Base-by-base conservation (phyloP, 1,284 basidiomycete genomes). In the Naganishia liquefaciens region DNA sequence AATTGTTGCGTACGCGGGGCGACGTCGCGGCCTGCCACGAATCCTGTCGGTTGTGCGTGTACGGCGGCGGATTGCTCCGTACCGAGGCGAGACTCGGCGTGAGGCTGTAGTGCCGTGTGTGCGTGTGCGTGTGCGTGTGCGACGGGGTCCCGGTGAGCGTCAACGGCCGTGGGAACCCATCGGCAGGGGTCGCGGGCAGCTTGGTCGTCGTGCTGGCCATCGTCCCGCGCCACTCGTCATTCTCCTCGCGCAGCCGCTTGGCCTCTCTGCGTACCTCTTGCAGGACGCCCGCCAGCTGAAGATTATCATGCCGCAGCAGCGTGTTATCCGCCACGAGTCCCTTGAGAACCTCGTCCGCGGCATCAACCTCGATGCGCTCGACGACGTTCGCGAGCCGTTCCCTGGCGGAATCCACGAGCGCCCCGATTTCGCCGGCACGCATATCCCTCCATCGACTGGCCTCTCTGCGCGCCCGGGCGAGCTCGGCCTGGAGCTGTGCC, bases 261-360 rank as follows among this genome's bases (percentile, higher is more conserved):
- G 87, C 76, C 68, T 92, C 89, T 71, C 93, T 90, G n/a, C 90
- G 83, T 0, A 42, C 43, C 3, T 90, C 87, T 2, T 84, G 76
- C 6, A 94, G 81, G 17, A 91, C 77, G 62, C 83, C 84, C 66
- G 89, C 87, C 43, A 94, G 78, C 73, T 94, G 90, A 4, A 84
- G 83, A 64, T 90, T 90, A 71, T 92, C 90, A 37, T 85, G 85
- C 76, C 90, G 90, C 65, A 93, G 78, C 30, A 83, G 82, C 69
- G 93, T 89, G 71, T 93, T 93, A 72, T 91, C 88, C 33, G 86
- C 85, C 10, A 93, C 90, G 17, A 94, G 81, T 15, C 87, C 86
- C 74, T 39, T 43, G 40, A 62, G 47, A 2, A 46, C 39, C 19
- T 60, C 46, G 13, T 60, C 46, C 7, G 27, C 33, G 10, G 19